These are phyloP conservation scores for Dunaliella salina DNA, from an alignment of 163 green algal genomes.

Conservation along the genomic window DNA sequence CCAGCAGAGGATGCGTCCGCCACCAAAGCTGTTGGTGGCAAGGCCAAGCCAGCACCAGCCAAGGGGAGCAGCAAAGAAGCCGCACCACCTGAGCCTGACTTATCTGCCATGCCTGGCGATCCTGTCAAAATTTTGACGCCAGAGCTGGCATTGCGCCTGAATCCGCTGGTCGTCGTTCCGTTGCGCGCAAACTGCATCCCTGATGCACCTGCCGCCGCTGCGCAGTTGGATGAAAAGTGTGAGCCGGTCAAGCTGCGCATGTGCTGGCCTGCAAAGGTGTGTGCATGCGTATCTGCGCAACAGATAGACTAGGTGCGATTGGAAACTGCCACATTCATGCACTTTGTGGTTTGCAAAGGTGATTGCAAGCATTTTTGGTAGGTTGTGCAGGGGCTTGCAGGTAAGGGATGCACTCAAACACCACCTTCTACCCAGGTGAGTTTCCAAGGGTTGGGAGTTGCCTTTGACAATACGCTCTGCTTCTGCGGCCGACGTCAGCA, in stretches of 20 bases:
- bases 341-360: too few relatives aligned
- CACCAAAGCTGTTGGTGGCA: constrained; percentile 12
- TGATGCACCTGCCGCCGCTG: constrained; percentile 30
- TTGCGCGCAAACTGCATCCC: constrained; percentile 33
- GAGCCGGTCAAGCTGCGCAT: constrained; percentile 27
- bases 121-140: constrained; percentile 29
- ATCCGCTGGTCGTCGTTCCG: constrained; percentile 38
- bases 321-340: too few relatives aligned
- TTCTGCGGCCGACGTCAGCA: too few relatives aligned
- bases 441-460: too few relatives aligned
- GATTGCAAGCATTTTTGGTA: too few relatives aligned
- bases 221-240: constrained; percentile 37
- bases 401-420: too few relatives aligned
- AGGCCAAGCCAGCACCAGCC: neutral
- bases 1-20: constrained; percentile 7
- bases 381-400: too few relatives aligned
- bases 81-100: neutral
- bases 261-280: constrained; percentile 22
- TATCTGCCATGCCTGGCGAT: constrained; percentile 14
- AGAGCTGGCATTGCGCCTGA: constrained; percentile 31
- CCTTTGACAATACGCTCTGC: too few relatives aligned
- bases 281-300: constrained; percentile 16
- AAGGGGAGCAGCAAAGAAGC: constrained; percentile 9
- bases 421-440: too few relatives aligned
- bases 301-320: too few relatives aligned